Evolutionary conservation across 495 filamentous ascomycete genomes (phyloP).

Genomic region (Evansstolkia leycettana): DNA sequence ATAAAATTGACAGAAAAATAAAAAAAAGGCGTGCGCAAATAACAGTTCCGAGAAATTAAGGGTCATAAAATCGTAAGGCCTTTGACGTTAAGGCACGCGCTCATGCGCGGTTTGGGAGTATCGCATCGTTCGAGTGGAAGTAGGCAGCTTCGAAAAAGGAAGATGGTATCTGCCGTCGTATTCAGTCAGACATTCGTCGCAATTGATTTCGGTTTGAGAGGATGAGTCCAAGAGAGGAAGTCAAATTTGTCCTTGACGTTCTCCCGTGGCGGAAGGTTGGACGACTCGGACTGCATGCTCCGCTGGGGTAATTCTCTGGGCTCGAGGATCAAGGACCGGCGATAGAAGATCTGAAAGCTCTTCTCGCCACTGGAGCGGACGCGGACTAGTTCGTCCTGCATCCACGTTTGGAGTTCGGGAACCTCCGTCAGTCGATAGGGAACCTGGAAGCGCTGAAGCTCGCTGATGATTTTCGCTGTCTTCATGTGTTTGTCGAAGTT

Average conservation of each 20-base stretch:
- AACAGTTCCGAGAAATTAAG: no score
- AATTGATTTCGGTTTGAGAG: slow-evolving; percentile 35
- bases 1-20: no score
- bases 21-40: no score
- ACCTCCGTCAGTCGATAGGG: slow-evolving; percentile 80
- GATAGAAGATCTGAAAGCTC: slow-evolving; percentile 68
- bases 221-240: slow-evolving; percentile 42
- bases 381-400: slow-evolving; percentile 70
- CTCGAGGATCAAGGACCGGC: slow-evolving; percentile 79
- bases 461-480: slow-evolving; percentile 88
- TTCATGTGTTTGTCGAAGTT: slow-evolving; percentile 98
- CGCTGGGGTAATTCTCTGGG: slow-evolving; percentile 37
- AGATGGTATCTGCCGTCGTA: not conserved
- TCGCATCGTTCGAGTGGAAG: no score
- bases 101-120: no score
- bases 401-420: slow-evolving; percentile 88
- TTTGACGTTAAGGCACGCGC: no score
- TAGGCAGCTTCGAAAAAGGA: no score
- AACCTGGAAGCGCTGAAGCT: slow-evolving; percentile 93
- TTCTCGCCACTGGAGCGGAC: slow-evolving; percentile 69
- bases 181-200: slow-evolving; percentile 33
- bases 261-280: slow-evolving; percentile 39
- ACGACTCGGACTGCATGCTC: slow-evolving; percentile 13
- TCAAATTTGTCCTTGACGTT: slow-evolving; percentile 44
- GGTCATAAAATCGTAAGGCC: no score